Base-by-base conservation (phyloP, 202 grass and related monocot species). In the Bolboschoenoplectus hybrid region DNA sequence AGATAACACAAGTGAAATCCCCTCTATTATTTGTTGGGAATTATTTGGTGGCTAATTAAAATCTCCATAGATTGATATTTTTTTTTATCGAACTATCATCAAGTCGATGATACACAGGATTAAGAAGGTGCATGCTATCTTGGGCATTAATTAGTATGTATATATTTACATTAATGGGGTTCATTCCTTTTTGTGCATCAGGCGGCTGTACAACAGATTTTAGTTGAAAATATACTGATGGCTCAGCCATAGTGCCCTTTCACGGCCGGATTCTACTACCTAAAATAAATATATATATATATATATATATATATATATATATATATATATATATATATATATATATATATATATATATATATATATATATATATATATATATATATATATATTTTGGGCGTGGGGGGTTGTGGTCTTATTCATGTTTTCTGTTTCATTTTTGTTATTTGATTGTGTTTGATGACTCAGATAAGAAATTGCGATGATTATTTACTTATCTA, bases 61-160 rank as follows among this genome's bases (percentile, higher is more conserved):
- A 53, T 58, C 74, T 39, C 7, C 40, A 35, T 58, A 58, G 74
- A 58, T 41, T 41, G 35, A 1, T 2, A 9, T 77, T 49, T 17
- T 77, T 36, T 74, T 38, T 56, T 56, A 38, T 77, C 32, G 2
- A 77, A 77, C 74, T 56, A 77, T 77, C 74, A 77, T 77, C 74
- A 34, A 55, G 26, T 77, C 50, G 74, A 78, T 78, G 74, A 41
- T 79, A 56, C 13, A 41, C 14, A 41, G 14, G 52, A 17, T 76
- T 55, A 53, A 13, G 73, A 76, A 2, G 46, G 38, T 76, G 14
- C 32, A 55, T 55, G 51, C 51, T 57, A 57, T 36, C 35, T 16
- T 56, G 53, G 53, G 12, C 38, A 10, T 19, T 16, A 60, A 60
- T 79, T 40, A 79, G 35, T 41, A 55, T 80, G 51, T 74, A 74